phyloP scores from a whole-genome alignment of 2,329 filamentous ascomycete species.

The Penicillium hordei region DNA sequence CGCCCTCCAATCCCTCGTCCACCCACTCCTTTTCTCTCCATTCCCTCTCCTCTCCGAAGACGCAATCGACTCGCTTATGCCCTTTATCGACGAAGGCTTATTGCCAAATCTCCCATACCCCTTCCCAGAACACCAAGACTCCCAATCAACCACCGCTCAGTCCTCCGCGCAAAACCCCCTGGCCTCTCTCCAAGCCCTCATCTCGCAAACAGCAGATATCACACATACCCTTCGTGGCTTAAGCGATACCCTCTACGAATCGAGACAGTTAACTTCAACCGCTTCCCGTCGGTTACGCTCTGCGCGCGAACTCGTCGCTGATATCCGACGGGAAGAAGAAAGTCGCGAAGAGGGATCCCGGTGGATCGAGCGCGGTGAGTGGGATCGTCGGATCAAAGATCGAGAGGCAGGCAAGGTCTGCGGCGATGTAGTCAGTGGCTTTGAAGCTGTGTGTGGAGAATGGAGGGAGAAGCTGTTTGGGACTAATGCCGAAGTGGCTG shows the following conservation, averaged over 20 bases:
- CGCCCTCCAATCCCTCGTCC: conserved; percentile 57
- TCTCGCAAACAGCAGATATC: conserved; percentile 69
- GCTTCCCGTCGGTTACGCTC: conserved; percentile 77
- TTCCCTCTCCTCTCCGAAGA: conserved; percentile 55
- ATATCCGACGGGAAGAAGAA: conserved; percentile 81
- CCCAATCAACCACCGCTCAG: conserved; percentile 33
- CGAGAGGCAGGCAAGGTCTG: conserved; percentile 83
- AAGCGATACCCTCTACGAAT: conserved; percentile 92
- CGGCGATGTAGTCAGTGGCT: conserved; percentile 83
- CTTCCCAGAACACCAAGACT: conserved; percentile 33
- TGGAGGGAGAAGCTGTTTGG: conserved; percentile 75
- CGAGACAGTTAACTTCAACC: conserved; percentile 78
- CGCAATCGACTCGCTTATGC: conserved; percentile 57
- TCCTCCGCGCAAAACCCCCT: conserved; percentile 49
- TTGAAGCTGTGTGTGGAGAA: conserved; percentile 83
- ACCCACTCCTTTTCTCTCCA: conserved; percentile 59
- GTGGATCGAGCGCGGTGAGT: conserved; percentile 79
- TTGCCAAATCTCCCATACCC: conserved; percentile 53
- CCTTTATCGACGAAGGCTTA: conserved; percentile 56
- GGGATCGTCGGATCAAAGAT: conserved; percentile 72
- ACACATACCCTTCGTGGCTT: conserved; percentile 80
- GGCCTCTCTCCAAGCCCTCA: conserved; percentile 66
- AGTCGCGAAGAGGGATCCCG: conserved; percentile 75
- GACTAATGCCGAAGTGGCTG: conserved; percentile 34
- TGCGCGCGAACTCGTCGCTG: conserved; percentile 80